Percentiles rank a stretch among this genome's conserved stretches.
phyloP scores from a whole-genome alignment of 1,139 yeast genomes.

The Diutina mesorugosa region DNA sequence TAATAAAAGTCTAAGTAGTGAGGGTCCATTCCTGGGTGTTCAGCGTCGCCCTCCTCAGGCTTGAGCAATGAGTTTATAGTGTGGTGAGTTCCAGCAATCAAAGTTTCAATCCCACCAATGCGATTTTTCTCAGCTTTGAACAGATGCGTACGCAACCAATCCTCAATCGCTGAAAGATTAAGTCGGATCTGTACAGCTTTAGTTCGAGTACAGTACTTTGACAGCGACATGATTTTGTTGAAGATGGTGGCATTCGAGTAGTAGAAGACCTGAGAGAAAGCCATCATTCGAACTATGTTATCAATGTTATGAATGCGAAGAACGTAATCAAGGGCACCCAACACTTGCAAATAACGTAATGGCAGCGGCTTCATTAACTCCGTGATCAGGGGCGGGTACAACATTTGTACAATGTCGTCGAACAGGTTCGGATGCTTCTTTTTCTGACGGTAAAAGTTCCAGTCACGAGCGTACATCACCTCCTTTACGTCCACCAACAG shows the following conservation, averaged over 20 bases:
- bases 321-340: slow-evolving; percentile 82
- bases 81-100: neutral
- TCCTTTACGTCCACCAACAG: slow-evolving; percentile 54
- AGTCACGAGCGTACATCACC: slow-evolving; percentile 53
- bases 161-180: slow-evolving; percentile 47
- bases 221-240: slow-evolving; percentile 55
- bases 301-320: slow-evolving; percentile 73
- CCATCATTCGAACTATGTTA: slow-evolving; percentile 60
- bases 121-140: slow-evolving; percentile 35
- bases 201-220: slow-evolving; percentile 61
- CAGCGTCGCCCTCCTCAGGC: slow-evolving; percentile 3
- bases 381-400: slow-evolving; percentile 55
- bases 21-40: slow-evolving; percentile 12
- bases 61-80: neutral
- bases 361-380: slow-evolving; percentile 79
- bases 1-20: slow-evolving; percentile 33
- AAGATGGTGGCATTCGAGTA: slow-evolving; percentile 66
- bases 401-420: slow-evolving; percentile 56
- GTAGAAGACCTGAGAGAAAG: slow-evolving; percentile 66
- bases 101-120: slow-evolving; percentile 52
- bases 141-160: slow-evolving; percentile 29
- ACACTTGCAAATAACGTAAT: slow-evolving; percentile 66
- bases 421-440: slow-evolving; percentile 33
- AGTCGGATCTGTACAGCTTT: slow-evolving; percentile 84
- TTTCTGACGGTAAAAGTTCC: slow-evolving; percentile 59